Evolutionary conservation across 2,329 filamentous ascomycete species (phyloP).

Genomic region (Colletotrichum eleusines): DNA sequence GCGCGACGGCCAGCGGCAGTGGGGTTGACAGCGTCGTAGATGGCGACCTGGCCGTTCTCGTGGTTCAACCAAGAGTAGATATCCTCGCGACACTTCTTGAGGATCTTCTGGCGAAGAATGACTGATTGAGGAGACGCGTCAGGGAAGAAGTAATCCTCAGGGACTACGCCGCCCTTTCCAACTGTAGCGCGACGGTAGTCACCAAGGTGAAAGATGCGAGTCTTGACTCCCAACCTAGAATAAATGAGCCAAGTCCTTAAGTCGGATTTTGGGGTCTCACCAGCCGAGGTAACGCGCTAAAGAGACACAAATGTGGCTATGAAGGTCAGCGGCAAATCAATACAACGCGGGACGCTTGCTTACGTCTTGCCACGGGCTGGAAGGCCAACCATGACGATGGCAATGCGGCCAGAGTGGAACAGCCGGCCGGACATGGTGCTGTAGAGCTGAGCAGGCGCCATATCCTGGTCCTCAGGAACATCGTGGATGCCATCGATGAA

Average conservation of each 20-base stretch:
- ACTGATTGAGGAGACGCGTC: slow-evolving; percentile 93
- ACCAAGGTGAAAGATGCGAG: slow-evolving; percentile 95
- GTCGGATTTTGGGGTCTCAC: slow-evolving; percentile 57
- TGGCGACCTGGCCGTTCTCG: slow-evolving; percentile 97
- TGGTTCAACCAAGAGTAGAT: slow-evolving; percentile 97
- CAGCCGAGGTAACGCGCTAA: slow-evolving; percentile 94
- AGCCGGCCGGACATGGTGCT: slow-evolving; percentile 97
- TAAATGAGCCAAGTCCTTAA: slow-evolving; percentile 36
- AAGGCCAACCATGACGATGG: slow-evolving; percentile 95
- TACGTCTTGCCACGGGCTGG: slow-evolving; percentile 96
- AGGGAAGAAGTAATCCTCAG: slow-evolving; percentile 97
- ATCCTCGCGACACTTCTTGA: slow-evolving; percentile 97
- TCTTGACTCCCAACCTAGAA: slow-evolving; percentile 91
- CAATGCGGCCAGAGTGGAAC: slow-evolving; percentile 97
- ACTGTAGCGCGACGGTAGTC: slow-evolving; percentile 96
- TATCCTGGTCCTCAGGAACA: slow-evolving; percentile 80
- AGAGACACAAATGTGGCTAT: slow-evolving; percentile 92
- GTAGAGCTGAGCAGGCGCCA: slow-evolving; percentile 97
- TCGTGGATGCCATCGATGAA: slow-evolving; percentile 98
- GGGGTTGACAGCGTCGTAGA: slow-evolving; percentile 98
- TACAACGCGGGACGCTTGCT: slow-evolving; percentile 49
- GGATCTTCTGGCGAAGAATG: slow-evolving; percentile 94
- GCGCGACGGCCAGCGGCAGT: slow-evolving; percentile 84
- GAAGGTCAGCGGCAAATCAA: slow-evolving; percentile 8
- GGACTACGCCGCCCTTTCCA: slow-evolving; percentile 84